Percentiles rank a stretch among this genome's conserved stretches.
These are phyloP conservation scores for Fusarium palustre DNA, from an alignment of 2,329 filamentous ascomycete species.

Conservation along the genomic window DNA sequence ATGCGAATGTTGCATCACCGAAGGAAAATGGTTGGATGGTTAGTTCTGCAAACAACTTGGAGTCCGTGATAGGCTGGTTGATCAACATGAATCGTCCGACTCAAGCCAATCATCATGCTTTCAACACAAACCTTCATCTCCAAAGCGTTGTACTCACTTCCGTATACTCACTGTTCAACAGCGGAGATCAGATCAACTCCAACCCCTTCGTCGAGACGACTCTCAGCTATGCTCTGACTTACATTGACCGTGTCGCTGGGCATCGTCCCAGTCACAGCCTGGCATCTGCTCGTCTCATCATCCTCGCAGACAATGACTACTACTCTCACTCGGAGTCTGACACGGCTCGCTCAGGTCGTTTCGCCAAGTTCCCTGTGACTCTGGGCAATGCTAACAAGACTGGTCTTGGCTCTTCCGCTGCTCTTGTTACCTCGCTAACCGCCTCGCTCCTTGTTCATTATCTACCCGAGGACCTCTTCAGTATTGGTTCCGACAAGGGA, in stretches of 20 bases:
- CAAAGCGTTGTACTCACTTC: neutral
- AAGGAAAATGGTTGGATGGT: neutral
- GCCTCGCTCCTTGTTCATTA: conserved; percentile 82
- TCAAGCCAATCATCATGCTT: conserved; percentile 1
- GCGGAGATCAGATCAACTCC: conserved; percentile 58
- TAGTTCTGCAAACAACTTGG: neutral
- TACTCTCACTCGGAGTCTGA: conserved; percentile 74
- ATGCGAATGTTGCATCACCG: neutral
- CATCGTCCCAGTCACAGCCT: conserved; percentile 62
- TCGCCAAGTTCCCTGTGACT: conserved; percentile 81
- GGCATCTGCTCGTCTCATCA: conserved; percentile 78
- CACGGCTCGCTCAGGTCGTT: conserved; percentile 60
- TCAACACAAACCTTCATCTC: neutral
- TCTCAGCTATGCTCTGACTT: conserved; percentile 86
- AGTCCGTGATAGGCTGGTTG: conserved; percentile 14
- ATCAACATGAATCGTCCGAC: conserved; percentile 5
- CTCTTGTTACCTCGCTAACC: conserved; percentile 88
- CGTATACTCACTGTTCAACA: conserved; percentile 47
- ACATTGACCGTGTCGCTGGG: conserved; percentile 66
- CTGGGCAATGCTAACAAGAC: conserved; percentile 91
- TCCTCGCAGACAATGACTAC: conserved; percentile 96
- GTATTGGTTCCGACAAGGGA: conserved; percentile 66
- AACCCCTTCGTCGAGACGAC: conserved; percentile 96
- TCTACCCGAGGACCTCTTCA: conserved; percentile 68
- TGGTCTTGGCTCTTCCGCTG: conserved; percentile 92